Evolutionary conservation across 345 rosid genomes (phyloP).

Genomic region (Odontarrhena argentea): DNA sequence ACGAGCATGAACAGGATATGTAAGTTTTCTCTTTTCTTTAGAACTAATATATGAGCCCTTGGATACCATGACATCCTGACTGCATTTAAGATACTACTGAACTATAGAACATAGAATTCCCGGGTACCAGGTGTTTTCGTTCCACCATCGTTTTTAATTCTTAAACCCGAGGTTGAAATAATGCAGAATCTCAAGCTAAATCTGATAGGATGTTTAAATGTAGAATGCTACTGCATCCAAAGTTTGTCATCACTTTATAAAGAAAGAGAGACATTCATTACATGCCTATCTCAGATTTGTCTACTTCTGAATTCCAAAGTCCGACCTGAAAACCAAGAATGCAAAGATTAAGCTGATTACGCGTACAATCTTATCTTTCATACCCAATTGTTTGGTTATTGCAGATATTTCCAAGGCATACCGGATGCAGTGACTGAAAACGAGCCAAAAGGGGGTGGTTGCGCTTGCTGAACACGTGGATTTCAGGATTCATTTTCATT

Average conservation of each 20-base stretch:
- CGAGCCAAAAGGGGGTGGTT: constrained; percentile 71
- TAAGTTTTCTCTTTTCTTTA: constrained; percentile 39
- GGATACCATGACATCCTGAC: not conserved
- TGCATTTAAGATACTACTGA: not conserved
- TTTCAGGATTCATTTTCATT: constrained; percentile 28
- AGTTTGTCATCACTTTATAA: not conserved
- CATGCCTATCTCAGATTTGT: not conserved
- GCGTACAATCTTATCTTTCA: not conserved
- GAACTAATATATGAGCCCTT: constrained; percentile 1
- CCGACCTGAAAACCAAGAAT: not conserved
- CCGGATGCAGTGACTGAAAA: constrained; percentile 65
- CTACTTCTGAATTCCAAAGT: not conserved
- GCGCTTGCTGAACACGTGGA: constrained; percentile 58
- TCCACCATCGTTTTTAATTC: constrained; percentile 2
- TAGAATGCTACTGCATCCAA: not conserved
- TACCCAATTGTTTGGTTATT: not conserved
- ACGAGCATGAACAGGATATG: constrained; percentile 65
- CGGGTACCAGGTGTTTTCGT: not conserved
- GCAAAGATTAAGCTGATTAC: constrained; percentile 1
- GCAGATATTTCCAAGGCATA: constrained; percentile 71
- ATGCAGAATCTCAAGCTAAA: not conserved
- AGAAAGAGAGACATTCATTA: not conserved
- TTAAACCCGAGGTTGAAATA: not conserved
- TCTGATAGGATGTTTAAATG: not conserved
- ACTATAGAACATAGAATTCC: constrained; percentile 2